Evolutionary conservation across 441 rosid genomes (phyloP).

Genomic region (Populus tomentosa): DNA sequence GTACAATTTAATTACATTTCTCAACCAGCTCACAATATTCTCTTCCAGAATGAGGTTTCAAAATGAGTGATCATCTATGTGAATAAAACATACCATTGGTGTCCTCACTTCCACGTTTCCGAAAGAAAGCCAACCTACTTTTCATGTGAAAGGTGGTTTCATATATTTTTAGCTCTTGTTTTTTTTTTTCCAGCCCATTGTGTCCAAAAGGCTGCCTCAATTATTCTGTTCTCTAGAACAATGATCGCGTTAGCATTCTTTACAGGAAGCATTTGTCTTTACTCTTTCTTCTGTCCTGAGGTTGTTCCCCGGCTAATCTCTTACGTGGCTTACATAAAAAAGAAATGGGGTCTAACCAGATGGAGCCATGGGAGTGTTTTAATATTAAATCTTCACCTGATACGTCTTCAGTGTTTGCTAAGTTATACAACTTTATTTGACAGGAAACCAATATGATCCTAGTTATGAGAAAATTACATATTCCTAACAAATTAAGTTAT

Average conservation of each 20-base stretch:
- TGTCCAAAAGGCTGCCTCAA: conserved; percentile 31
- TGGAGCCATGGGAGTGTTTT: conserved; percentile 9
- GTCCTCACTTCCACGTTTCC: neutral
- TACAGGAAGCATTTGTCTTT: conserved; percentile 8
- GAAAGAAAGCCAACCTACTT: conserved; percentile 18
- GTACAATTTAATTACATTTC: neutral
- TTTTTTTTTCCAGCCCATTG: conserved; percentile 4
- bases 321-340: conserved; percentile 10
- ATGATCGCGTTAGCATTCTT: conserved; percentile 13
- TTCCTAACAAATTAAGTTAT: neutral
- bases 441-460: neutral
- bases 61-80: conserved; percentile 2
- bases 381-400: neutral
- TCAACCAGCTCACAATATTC: neutral
- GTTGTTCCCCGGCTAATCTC: conserved; percentile 9
- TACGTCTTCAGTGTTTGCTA: neutral
- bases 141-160: conserved; percentile 20
- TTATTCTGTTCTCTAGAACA: conserved; percentile 18
- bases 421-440: neutral
- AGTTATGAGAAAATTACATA: neutral
- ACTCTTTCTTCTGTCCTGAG: conserved; percentile 6
- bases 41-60: neutral
- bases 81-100: neutral
- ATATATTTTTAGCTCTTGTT: conserved; percentile 13
- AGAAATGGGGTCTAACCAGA: neutral